Evolutionary conservation across 2,329 filamentous ascomycete species (phyloP).

Genomic region (Diaporthe caulivora): DNA sequence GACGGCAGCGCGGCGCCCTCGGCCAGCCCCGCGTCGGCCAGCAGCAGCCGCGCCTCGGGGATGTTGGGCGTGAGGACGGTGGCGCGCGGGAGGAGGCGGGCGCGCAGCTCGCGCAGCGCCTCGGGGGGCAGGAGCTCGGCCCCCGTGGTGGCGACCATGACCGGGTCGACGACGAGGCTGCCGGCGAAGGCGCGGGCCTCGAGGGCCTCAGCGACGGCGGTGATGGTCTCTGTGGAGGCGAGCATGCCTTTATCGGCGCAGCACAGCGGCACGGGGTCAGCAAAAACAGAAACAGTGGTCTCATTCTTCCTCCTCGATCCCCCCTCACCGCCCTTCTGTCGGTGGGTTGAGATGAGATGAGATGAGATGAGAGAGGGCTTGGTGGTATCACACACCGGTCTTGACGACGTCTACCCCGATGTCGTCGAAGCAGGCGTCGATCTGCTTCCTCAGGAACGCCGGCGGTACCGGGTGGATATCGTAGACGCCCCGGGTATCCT

Average conservation of each 20-base stretch:
- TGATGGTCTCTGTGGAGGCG: slow-evolving; percentile 77
- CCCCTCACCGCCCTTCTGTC: no score
- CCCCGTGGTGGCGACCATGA: slow-evolving; percentile 92
- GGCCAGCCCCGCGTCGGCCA: slow-evolving; percentile 62
- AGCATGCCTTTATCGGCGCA: slow-evolving; percentile 77
- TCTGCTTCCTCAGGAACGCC: slow-evolving; percentile 84
- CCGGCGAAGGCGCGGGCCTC: slow-evolving; percentile 64
- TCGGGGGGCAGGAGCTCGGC: slow-evolving; percentile 74
- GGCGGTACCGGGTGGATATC: slow-evolving; percentile 85
- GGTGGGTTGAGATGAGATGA: no score
- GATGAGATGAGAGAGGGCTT: no score
- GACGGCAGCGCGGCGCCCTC: slow-evolving; percentile 56
- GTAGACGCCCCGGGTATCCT: slow-evolving; percentile 88
- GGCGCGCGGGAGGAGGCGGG: slow-evolving; percentile 72
- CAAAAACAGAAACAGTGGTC: not conserved
- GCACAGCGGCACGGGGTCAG: not conserved
- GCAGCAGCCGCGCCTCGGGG: slow-evolving; percentile 77
- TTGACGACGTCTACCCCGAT: slow-evolving; percentile 92
- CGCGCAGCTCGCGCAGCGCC: slow-evolving; percentile 72
- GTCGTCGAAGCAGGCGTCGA: slow-evolving; percentile 86
- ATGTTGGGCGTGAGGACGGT: slow-evolving; percentile 83
- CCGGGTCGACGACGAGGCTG: slow-evolving; percentile 79
- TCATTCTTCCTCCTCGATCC: no score
- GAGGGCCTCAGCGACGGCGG: slow-evolving; percentile 75
- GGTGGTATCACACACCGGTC: slow-evolving; percentile 72